Base-by-base conservation (phyloP, 805 yeast species). In the Candida xyloterini region DNA sequence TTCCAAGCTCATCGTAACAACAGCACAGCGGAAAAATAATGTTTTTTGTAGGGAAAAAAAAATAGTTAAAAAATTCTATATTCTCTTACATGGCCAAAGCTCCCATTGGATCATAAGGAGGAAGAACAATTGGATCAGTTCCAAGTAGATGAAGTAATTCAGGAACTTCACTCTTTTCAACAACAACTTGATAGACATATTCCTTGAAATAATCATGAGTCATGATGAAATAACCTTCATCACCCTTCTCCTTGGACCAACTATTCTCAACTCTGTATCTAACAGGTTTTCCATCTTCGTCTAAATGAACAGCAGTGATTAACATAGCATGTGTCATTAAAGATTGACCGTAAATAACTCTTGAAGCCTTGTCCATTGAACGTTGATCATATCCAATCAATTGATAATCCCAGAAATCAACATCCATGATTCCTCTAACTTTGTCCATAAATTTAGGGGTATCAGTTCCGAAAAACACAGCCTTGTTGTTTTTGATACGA, bases 281-380 rank as follows among this genome's bases (percentile, higher is more conserved):
- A 20, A 75, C 64, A 18, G 88, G 86, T 44, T 70, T 67, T 6
- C 81, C 82, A 15, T 65, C 54, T 10, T 70, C 77, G 47, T 82
- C 88, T 26, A 87, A 65, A 60, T 86, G 89, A 32, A 84, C 91
- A 23, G 80, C 95, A 10, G 89, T 81, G 54, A 87, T 76, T 15
- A 80, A 73, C 96, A 87, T 87, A 26, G 96, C 96, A 56, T 87
- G 96, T 11, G 95, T 87, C 95, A 87, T 85, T 48, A 78, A 66
- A 16, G 89, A 81, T 48, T 86, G 79, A 42, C 78, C 79, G 48
- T 83, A 80, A 44, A 70, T 64, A 45, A 88, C 79, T 47, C 95
- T 70, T 35, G 87, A 81, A 15, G 78, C 78, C 67, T 88, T 87
- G 35, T 59, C 46, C 51, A 53, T 46, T 52, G 74, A 69, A 37